Conservation (phyloP, 2,329 filamentous ascomycete species). For the Magnaporthiopsis incrustans region DNA sequence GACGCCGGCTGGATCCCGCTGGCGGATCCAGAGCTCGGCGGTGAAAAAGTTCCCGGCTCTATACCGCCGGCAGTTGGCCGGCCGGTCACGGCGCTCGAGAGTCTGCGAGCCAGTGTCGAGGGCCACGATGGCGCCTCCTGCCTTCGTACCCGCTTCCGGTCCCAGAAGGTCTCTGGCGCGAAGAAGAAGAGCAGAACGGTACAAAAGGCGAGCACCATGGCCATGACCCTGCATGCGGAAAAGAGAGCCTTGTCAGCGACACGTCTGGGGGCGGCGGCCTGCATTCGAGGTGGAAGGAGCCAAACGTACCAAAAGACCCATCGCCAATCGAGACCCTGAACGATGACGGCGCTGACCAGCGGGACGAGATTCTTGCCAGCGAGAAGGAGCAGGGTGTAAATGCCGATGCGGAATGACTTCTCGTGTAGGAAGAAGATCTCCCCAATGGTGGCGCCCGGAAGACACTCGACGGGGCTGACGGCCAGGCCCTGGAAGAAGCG, state of each 20-base stretch:
- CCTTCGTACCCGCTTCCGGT: slow-evolving; percentile 51
- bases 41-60: not conserved
- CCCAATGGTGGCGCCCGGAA: slow-evolving; percentile 88
- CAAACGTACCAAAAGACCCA: slow-evolving; percentile 74
- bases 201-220: slow-evolving; percentile 68
- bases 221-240: slow-evolving; percentile 55
- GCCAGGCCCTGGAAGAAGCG: slow-evolving; percentile 83
- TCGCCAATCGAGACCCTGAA: slow-evolving; percentile 70
- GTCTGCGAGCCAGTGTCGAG: not conserved
- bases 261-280: too few species aligned
- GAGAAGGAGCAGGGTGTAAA: slow-evolving; percentile 82
- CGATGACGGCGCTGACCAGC: slow-evolving; percentile 77
- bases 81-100: not conserved
- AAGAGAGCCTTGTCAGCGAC: slow-evolving; percentile 14
- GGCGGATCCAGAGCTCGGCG: slow-evolving; percentile 22
- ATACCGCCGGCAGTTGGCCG: not conserved
- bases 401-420: slow-evolving; percentile 82
- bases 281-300: slow-evolving; percentile 1
- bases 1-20: slow-evolving; percentile 15
- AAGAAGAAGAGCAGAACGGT: slow-evolving; percentile 74
- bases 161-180: slow-evolving; percentile 94
- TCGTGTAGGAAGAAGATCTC: slow-evolving; percentile 97
- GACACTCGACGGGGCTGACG: slow-evolving; percentile 82
- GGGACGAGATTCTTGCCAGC: slow-evolving; percentile 90
- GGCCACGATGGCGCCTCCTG: slow-evolving; percentile 15